A percentile compares a stretch with the other conserved stretches of the same genome.
These are phyloP conservation scores for Fusarium oligoseptatum DNA, from an alignment of 2,329 filamentous ascomycete genomes.

Conservation along the genomic window DNA sequence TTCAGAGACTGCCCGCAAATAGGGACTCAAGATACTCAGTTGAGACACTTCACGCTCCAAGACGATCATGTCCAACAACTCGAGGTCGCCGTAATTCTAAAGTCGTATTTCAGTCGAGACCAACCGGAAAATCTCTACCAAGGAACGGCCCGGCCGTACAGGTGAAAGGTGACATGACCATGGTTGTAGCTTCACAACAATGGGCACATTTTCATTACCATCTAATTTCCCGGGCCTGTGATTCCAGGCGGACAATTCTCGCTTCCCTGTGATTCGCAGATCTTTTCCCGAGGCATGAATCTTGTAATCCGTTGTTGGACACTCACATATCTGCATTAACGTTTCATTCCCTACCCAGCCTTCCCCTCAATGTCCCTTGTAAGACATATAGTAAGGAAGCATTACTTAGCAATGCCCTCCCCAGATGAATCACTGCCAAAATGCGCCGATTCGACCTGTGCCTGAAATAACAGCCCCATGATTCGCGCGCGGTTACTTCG, in stretches of 20 bases:
- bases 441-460: neutral
- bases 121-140: neutral
- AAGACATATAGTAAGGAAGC: neutral
- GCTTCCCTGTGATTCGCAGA: constrained; percentile 1
- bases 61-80: neutral
- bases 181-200: neutral
- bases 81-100: neutral
- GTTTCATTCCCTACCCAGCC: neutral
- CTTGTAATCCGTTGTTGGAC: neutral
- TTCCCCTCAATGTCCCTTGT: neutral
- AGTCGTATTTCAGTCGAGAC: neutral
- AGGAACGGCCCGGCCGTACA: neutral
- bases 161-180: neutral
- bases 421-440: neutral
- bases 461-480: neutral
- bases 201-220: constrained; percentile 6
- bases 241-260: constrained; percentile 1
- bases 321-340: neutral
- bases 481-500: neutral
- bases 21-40: neutral
- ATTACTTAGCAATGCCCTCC: neutral
- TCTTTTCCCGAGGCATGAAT: neutral
- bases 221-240: constrained; percentile 8
- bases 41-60: neutral
- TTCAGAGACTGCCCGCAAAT: neutral